Base-by-base conservation (phyloP, 2,329 filamentous ascomycete species). In the Leptoxyphium fumago region DNA sequence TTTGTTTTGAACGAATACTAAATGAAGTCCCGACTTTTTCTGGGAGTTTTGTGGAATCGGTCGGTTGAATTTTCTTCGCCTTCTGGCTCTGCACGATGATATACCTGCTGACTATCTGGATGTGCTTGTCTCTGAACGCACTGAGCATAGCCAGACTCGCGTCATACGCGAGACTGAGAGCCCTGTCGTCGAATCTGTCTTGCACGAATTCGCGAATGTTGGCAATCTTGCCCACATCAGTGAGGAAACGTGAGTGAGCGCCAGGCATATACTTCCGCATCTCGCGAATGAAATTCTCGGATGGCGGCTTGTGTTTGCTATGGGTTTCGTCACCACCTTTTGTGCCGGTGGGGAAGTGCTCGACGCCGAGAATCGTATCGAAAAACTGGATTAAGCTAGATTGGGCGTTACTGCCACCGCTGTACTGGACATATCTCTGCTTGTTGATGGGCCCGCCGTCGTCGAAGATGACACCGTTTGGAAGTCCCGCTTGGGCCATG, bases 241-340 rank as follows among this genome's bases (percentile, higher is more conserved):
- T 75, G 2, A 98, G 72, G 66, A 98, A 98, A 36, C 84, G 80
- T 2, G 87, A 82, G 59, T 98, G 91, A 0, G 83, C 77, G 0
- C 87, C 89, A 0, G 91, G 91, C 91, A 98, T 98, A 66, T 98
- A 98, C 39, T 76, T 76, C 46, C 89, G 82, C 91, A 98, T 98
- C 52, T 98, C 91, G 58, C 84, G 78, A 58, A 98, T 89, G 66
- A 98, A 98, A 57, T 91, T 93, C 66, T 94, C 78, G 36, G 74
- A 72, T 5, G 78, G 49, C 43, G 66, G 55, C 11, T 55, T 49
- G 42, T 69, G 68, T 30, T 71, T 71, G 4, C 64, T 62, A 18
- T 68, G 66, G 54, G 44, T 53, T 55, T 43, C 52, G 45, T 46
- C 52, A 45, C 46, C 58, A 14, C 67, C 66, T 61, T 75, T 81